phyloP scores from a whole-genome alignment of 208 protist species.

The Strigomonas oncopelti region DNA sequence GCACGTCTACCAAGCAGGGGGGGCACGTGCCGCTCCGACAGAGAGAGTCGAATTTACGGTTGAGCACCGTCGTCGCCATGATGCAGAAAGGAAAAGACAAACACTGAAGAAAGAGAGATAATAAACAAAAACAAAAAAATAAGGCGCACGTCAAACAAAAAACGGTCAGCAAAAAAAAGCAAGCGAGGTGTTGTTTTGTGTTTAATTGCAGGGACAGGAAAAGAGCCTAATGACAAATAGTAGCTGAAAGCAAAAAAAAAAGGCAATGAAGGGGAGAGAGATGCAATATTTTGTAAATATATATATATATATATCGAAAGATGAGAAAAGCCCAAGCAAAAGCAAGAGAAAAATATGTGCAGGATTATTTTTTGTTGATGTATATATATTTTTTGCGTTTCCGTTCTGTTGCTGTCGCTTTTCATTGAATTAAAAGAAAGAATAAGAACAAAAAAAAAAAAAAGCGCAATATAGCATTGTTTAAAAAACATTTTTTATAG shows the following conservation, averaged over 20 bases:
- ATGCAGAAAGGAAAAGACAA: conserved; percentile 8
- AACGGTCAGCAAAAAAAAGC: conserved; percentile 1
- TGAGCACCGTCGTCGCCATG: conserved; percentile 50
- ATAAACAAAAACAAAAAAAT: conserved; percentile 18
- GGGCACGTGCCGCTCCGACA: conserved; percentile 56
- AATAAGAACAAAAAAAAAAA: conserved; percentile 12
- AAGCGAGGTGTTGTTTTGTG: too few relatives aligned
- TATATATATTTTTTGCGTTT: too few relatives aligned
- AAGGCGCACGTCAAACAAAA: conserved; percentile 2
- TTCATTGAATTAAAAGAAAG: neutral
- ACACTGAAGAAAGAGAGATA: neutral
- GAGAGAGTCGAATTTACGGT: conserved; percentile 66
- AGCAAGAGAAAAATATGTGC: conserved; percentile 5
- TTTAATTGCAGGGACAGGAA: too few relatives aligned
- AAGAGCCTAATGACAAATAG: neutral
- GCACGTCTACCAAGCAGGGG: conserved; percentile 62
- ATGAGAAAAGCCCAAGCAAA: neutral
- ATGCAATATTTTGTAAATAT: conserved; percentile 2
- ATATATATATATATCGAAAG: conserved; percentile 1
- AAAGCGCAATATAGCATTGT: too few relatives aligned
- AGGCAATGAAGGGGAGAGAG: neutral
- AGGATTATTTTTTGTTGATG: too few relatives aligned
- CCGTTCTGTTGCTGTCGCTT: too few relatives aligned
- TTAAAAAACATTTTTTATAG: too few relatives aligned
- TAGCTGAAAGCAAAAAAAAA: neutral